Conservation (phyloP, 768 basidiomycete genomes). For the Lactifluus echinatus region DNA sequence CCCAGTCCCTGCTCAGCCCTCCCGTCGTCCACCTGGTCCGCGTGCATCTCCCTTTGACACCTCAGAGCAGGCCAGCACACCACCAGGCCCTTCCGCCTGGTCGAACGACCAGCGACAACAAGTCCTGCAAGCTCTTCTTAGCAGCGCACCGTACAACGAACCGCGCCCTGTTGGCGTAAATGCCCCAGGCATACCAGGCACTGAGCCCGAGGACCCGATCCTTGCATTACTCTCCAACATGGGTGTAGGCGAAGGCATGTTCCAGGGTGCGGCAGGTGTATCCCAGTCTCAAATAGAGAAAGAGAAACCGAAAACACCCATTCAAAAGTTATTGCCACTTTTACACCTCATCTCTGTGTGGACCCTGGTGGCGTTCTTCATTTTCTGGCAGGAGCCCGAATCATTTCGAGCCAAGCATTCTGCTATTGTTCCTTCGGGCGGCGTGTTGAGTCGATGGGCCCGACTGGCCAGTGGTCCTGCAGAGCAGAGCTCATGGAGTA, state of each 20-base stretch:
- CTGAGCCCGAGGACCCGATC: constrained; percentile 26
- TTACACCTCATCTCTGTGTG: constrained; percentile 59
- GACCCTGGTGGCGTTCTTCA: constrained; percentile 57
- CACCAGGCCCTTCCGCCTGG: constrained; percentile 52
- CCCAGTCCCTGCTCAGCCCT: constrained; percentile 21
- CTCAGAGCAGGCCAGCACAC: constrained; percentile 20
- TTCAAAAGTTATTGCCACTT: constrained; percentile 57
- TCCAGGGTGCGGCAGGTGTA: neutral
- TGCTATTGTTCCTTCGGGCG: constrained; percentile 27
- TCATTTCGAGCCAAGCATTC: constrained; percentile 33
- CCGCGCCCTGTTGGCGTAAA: constrained; percentile 5
- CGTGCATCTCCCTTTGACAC: constrained; percentile 22
- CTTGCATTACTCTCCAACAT: constrained; percentile 28
- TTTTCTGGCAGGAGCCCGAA: constrained; percentile 55
- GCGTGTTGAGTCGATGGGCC: constrained; percentile 56
- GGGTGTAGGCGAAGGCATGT: constrained; percentile 14
- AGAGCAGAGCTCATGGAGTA: constrained; percentile 32
- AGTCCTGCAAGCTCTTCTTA: constrained; percentile 58
- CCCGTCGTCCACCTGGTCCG: constrained; percentile 24
- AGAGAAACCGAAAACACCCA: constrained; percentile 30
- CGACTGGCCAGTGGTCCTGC: constrained; percentile 37
- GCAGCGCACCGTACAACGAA: constrained; percentile 9
- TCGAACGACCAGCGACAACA: constrained; percentile 60
- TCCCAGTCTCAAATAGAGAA: constrained; percentile 13
- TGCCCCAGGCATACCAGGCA: neutral